Percentiles rank a stretch among this genome's conserved stretches.
Evolutionary conservation across 352 stramenopile genomes (phyloP).

Genomic region (Pythium brachiatum): DNA sequence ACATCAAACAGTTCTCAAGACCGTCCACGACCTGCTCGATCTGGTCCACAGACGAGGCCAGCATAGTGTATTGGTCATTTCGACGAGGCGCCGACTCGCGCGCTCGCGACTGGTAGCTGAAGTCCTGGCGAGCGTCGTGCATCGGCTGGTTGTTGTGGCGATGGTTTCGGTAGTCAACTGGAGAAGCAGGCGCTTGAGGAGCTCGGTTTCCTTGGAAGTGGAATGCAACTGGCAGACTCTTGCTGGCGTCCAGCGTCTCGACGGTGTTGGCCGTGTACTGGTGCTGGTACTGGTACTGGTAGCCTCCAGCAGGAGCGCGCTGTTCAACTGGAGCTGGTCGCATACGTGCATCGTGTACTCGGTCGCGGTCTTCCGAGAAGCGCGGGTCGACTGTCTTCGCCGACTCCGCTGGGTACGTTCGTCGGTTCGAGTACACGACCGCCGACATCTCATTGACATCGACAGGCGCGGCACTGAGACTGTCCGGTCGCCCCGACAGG

Average conservation of each 20-base stretch:
- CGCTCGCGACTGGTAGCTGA: neutral
- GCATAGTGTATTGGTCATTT: slow-evolving; percentile 31
- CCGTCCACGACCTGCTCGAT: slow-evolving; percentile 64
- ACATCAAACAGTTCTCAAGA: slow-evolving; percentile 42
- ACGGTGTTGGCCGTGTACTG: slow-evolving; percentile 24
- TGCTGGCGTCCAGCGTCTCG: slow-evolving; percentile 19
- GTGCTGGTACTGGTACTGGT: neutral
- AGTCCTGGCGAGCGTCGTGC: neutral
- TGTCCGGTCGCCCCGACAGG: slow-evolving; percentile 29
- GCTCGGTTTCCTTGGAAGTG: slow-evolving; percentile 42
- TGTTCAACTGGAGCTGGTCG: slow-evolving; percentile 37
- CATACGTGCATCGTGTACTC: slow-evolving; percentile 18
- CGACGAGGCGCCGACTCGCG: neutral
- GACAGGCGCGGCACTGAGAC: slow-evolving; percentile 19
- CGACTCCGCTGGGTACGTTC: slow-evolving; percentile 66
- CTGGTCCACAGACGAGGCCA: slow-evolving; percentile 49
- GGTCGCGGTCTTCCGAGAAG: slow-evolving; percentile 34
- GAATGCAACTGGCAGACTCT: slow-evolving; percentile 51
- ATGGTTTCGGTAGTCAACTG: slow-evolving; percentile 1
- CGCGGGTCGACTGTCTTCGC: slow-evolving; percentile 44
- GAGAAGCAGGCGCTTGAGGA: neutral
- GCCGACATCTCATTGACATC: slow-evolving; percentile 38
- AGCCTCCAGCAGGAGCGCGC: slow-evolving; percentile 22
- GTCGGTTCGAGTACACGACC: slow-evolving; percentile 52
- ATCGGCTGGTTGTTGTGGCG: neutral